phyloP scores from a whole-genome alignment of 75 land plant genomes.

The Sequoiadendron giganteum region DNA sequence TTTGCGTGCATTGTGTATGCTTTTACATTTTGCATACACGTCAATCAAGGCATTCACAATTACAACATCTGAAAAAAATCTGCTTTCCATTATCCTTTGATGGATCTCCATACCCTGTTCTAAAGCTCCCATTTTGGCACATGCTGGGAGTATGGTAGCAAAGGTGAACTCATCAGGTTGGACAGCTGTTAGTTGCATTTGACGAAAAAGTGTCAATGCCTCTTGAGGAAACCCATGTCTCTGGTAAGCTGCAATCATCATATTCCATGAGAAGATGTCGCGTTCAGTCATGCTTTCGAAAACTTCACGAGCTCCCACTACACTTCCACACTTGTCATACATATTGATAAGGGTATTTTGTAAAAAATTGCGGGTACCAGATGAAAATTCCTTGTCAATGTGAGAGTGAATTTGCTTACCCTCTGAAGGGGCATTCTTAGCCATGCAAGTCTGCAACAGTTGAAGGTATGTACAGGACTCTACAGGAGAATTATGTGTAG shows the following conservation, averaged over 20 bases:
- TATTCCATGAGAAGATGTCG: conserved; percentile 29
- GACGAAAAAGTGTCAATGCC: conserved; percentile 15
- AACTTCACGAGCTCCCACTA: conserved; percentile 16
- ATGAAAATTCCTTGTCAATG: neutral
- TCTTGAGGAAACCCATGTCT: conserved; percentile 14
- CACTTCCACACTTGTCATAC: conserved; percentile 26
- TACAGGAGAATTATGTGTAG: neutral
- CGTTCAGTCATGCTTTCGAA: conserved; percentile 18
- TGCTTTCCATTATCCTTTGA: conserved; percentile 2
- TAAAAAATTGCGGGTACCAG: neutral
- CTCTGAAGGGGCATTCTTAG: neutral
- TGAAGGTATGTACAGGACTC: neutral
- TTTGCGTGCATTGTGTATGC: conserved; percentile 9
- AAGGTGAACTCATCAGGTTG: conserved; percentile 23
- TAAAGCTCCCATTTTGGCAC: conserved; percentile 23
- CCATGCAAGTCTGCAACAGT: neutral
- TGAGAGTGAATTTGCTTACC: neutral
- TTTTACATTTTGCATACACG: conserved; percentile 30
- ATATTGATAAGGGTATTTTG: conserved; percentile 28
- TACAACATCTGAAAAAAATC: conserved; percentile 14
- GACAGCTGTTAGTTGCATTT: conserved; percentile 19
- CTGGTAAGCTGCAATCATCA: conserved; percentile 28
- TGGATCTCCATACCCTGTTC: conserved; percentile 25
- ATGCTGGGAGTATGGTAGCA: conserved; percentile 21
- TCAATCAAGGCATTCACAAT: conserved; percentile 24